Conservation (phyloP, 164 flowering plant genomes). For the Akebia trifoliata region DNA sequence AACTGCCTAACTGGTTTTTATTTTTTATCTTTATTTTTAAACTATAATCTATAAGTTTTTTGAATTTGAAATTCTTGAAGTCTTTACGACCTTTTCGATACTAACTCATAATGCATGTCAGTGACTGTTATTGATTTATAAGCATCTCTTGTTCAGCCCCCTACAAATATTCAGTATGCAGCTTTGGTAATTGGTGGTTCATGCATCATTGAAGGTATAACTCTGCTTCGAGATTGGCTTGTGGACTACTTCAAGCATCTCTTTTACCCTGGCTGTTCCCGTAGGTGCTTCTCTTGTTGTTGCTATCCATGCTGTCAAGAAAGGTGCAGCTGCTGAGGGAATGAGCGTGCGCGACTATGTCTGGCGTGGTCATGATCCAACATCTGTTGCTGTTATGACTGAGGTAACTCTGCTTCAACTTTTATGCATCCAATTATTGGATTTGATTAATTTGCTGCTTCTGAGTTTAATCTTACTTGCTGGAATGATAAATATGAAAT, state of each 20-base stretch:
- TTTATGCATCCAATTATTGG: not conserved
- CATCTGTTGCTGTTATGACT: slow-evolving; percentile 99
- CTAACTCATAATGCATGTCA: slow-evolving; percentile 6
- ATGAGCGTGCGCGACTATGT: slow-evolving; percentile 84
- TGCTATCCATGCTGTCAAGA: slow-evolving; percentile 90
- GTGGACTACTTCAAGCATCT: slow-evolving; percentile 2
- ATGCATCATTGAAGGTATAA: slow-evolving; percentile 80
- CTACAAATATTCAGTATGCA: slow-evolving; percentile 72
- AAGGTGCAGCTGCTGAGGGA: slow-evolving; percentile 98
- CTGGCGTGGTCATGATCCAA: slow-evolving; percentile 99
- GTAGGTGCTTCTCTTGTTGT: slow-evolving; percentile 92
- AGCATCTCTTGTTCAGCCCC: slow-evolving; percentile 52
- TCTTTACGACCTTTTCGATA: not conserved
- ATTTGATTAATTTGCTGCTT: not conserved
- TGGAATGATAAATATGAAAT: not conserved
- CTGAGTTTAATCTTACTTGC: not conserved
- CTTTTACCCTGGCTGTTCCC: slow-evolving; percentile 15
- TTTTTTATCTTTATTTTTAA: not conserved
- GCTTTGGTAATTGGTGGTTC: slow-evolving; percentile 96
- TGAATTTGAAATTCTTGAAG: not conserved
- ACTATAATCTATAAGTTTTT: not conserved
- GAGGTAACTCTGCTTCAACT: slow-evolving; percentile 50
- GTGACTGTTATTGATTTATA: slow-evolving; percentile 15
- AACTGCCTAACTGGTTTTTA: not conserved
- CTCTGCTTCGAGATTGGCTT: not conserved